These are phyloP conservation scores for Alternaria hordeiaustralica DNA, from an alignment of 2,329 filamentous ascomycete species.

Conservation along the genomic window DNA sequence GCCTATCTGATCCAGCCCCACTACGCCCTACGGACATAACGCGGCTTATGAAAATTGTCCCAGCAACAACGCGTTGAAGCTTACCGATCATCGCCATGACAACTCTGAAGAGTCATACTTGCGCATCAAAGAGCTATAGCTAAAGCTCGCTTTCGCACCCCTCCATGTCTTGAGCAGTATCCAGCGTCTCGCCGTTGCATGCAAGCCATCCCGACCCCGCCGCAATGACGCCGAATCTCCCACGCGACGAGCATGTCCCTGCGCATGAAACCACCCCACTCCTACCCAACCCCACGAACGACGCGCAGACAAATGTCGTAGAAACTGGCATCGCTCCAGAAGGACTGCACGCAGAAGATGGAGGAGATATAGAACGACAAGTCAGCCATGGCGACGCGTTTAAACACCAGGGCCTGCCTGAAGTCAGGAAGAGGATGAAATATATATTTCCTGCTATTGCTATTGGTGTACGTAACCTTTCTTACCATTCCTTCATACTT, in stretches of 20 bases:
- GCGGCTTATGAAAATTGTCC: not conserved
- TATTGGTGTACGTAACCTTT: constrained; percentile 64
- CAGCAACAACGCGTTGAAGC: not conserved
- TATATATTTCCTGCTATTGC: constrained; percentile 67
- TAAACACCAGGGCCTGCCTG: constrained; percentile 55
- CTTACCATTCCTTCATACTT: too few species aligned
- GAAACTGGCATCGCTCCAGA: constrained; percentile 35
- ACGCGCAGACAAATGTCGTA: constrained; percentile 28
- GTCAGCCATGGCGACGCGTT: constrained; percentile 36
- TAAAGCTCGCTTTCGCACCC: not conserved
- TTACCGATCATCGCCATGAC: not conserved
- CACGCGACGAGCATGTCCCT: not conserved
- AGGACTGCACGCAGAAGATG: constrained; percentile 22
- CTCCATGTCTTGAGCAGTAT: not conserved
- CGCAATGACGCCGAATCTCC: constrained; percentile 6
- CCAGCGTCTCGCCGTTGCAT: not conserved
- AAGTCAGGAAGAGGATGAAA: constrained; percentile 59
- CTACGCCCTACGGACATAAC: not conserved
- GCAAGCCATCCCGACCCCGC: not conserved
- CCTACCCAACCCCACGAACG: constrained; percentile 37
- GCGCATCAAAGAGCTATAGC: not conserved
- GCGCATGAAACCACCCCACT: constrained; percentile 55
- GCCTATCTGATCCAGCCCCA: constrained; percentile 4
- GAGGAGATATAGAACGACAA: constrained; percentile 46
- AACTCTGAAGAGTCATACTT: not conserved